Percentiles rank a stretch among this genome's conserved stretches.
Evolutionary conservation across 2,329 filamentous ascomycete genomes (phyloP).

Genomic region (Colletotrichum cordylinicola): DNA sequence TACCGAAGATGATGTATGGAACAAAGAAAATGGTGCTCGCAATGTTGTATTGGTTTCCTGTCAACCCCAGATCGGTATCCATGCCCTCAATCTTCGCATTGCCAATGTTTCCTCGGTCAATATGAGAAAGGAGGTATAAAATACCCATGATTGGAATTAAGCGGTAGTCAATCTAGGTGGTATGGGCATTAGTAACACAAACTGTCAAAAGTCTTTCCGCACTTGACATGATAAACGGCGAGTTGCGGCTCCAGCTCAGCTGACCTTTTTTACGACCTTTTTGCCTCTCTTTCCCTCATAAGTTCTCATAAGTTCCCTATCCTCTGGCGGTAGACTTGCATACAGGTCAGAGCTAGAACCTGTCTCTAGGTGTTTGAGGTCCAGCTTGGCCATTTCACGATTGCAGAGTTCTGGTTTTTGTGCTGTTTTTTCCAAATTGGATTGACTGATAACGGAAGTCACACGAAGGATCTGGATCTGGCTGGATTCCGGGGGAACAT

Average conservation of each 20-base stretch:
- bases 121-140: conserved; percentile 24
- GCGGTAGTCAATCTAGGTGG: conserved; percentile 22
- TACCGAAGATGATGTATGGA: conserved; percentile 63
- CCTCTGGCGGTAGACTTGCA: background rate
- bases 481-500: background rate
- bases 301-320: background rate
- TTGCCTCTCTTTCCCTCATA: conserved; percentile 8
- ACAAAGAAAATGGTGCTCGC: conserved; percentile 12
- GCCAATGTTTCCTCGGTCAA: conserved; percentile 21
- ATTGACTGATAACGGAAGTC: background rate
- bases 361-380: background rate
- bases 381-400: background rate
- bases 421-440: background rate
- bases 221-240: background rate
- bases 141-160: conserved; percentile 23
- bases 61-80: background rate
- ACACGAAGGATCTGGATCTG: background rate
- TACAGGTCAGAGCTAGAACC: background rate
- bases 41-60: conserved; percentile 8
- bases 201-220: background rate
- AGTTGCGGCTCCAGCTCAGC: background rate
- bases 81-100: conserved; percentile 16
- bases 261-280: conserved; percentile 14
- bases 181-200: background rate
- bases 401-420: background rate